Conservation (phyloP, 495 filamentous ascomycete genomes). For the Xylaria palmicola region DNA sequence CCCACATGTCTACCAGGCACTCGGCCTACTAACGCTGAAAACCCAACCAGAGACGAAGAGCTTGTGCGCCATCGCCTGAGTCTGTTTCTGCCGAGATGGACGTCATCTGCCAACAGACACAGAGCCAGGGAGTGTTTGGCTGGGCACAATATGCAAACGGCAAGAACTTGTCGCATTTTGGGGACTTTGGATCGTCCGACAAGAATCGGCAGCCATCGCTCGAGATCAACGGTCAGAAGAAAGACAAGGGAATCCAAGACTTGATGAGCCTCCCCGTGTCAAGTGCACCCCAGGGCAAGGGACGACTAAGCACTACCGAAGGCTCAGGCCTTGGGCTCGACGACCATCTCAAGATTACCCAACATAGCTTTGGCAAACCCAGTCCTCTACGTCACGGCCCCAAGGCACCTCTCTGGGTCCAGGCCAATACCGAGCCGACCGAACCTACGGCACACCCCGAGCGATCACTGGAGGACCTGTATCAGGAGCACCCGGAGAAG, state of each 20-base stretch:
- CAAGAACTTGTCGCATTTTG: background rate
- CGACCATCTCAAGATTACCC: background rate
- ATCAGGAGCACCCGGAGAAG: conserved; percentile 14
- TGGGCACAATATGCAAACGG: background rate
- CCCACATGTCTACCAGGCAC: background rate
- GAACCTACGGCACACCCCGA: background rate
- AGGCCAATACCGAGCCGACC: background rate
- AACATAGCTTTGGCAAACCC: background rate
- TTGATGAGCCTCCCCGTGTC: background rate
- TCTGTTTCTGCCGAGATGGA: background rate
- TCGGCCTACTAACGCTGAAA: background rate
- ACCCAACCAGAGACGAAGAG: background rate
- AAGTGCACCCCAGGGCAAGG: background rate
- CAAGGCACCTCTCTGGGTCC: background rate
- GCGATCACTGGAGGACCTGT: conserved; percentile 15
- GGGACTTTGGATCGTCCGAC: background rate
- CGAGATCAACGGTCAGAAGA: background rate
- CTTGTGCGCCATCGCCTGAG: background rate
- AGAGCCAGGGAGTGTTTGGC: background rate
- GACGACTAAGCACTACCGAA: background rate
- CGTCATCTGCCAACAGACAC: too few relatives aligned
- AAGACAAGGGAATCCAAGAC: background rate
- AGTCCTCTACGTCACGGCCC: background rate
- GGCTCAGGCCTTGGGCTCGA: background rate
- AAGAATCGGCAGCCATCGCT: background rate